Evolutionary conservation across 2,329 filamentous ascomycete species (phyloP).

Genomic region (Truncatella angustata): DNA sequence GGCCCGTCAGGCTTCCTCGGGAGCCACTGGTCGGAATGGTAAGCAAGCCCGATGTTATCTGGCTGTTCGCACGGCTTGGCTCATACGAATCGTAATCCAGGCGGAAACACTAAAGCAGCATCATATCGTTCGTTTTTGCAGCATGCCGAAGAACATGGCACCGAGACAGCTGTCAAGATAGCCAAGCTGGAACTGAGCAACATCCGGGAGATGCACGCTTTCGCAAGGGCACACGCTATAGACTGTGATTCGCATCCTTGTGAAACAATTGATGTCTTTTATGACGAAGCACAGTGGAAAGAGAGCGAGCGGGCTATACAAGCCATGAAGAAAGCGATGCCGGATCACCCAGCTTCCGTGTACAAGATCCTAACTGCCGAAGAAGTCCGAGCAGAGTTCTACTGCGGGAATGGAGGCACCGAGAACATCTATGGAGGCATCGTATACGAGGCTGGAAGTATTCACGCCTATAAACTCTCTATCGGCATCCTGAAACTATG

Average conservation of each 20-base stretch:
- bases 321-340: conserved; percentile 44
- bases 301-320: conserved; percentile 36
- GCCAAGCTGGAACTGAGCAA: conserved; percentile 35
- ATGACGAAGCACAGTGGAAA: conserved; percentile 43
- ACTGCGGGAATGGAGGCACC: no score
- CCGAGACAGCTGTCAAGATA: conserved; percentile 22
- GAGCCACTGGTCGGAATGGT: conserved; percentile 25
- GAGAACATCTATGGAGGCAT: no score
- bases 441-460: no score
- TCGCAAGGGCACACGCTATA: neutral
- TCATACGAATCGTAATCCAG: neutral
- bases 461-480: no score
- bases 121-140: conserved; percentile 24
- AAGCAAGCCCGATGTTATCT: conserved; percentile 23
- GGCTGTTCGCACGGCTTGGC: conserved; percentile 5
- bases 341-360: conserved; percentile 36
- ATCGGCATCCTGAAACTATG: conserved; percentile 7
- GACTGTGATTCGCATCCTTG: conserved; percentile 20
- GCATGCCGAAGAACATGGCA: conserved; percentile 20
- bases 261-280: conserved; percentile 57
- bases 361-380: conserved; percentile 43
- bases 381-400: no score
- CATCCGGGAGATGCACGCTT: no score
- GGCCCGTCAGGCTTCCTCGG: conserved; percentile 27
- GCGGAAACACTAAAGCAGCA: conserved; percentile 27